phyloP scores from a whole-genome alignment of 2,329 filamentous ascomycete genomes.

The Hawksworthiomyces lignivorus region DNA sequence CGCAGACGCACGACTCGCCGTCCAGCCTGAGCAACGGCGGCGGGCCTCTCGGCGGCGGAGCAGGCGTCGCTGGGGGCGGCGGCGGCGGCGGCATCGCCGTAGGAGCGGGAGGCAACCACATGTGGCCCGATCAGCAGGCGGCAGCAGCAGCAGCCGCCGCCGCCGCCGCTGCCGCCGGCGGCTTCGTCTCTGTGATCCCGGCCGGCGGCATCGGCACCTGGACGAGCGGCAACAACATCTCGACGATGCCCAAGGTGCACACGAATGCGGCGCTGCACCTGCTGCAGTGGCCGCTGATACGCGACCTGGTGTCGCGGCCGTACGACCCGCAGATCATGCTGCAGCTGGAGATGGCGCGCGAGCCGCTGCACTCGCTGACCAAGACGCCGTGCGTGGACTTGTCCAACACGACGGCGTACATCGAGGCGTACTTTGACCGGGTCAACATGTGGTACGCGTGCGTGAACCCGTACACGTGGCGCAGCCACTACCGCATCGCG shows the following conservation, averaged over 20 bases:
- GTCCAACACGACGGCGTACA: slow-evolving; percentile 66
- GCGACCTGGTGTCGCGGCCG: slow-evolving; percentile 66
- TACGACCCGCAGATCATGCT: slow-evolving; percentile 77
- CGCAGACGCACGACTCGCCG: slow-evolving; percentile 49
- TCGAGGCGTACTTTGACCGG: slow-evolving; percentile 70
- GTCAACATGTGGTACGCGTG: slow-evolving; percentile 84
- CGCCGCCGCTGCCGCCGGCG: slow-evolving; percentile 26
- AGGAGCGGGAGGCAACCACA: not conserved
- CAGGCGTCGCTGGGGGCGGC: slow-evolving; percentile 45
- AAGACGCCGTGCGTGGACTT: slow-evolving; percentile 61
- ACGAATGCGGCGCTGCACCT: slow-evolving; percentile 74
- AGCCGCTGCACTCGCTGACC: slow-evolving; percentile 61
- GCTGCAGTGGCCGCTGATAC: slow-evolving; percentile 72
- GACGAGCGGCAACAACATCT: slow-evolving; percentile 61
- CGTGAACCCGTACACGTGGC: slow-evolving; percentile 76
- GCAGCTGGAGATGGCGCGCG: slow-evolving; percentile 71
- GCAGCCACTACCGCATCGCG: slow-evolving; percentile 65
- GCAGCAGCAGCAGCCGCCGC: slow-evolving; percentile 33
- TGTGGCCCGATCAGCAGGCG: slow-evolving; percentile 44
- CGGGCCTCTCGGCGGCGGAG: not conserved
- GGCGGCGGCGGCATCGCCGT: slow-evolving; percentile 29
- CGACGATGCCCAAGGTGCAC: slow-evolving; percentile 78
- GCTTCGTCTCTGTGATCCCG: slow-evolving; percentile 48
- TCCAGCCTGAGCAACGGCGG: slow-evolving; percentile 55
- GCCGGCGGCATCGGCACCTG: slow-evolving; percentile 65